These are phyloP conservation scores for Stachybotrys chlorohalonatus DNA, from an alignment of 2,329 filamentous ascomycete genomes.

Conservation along the genomic window DNA sequence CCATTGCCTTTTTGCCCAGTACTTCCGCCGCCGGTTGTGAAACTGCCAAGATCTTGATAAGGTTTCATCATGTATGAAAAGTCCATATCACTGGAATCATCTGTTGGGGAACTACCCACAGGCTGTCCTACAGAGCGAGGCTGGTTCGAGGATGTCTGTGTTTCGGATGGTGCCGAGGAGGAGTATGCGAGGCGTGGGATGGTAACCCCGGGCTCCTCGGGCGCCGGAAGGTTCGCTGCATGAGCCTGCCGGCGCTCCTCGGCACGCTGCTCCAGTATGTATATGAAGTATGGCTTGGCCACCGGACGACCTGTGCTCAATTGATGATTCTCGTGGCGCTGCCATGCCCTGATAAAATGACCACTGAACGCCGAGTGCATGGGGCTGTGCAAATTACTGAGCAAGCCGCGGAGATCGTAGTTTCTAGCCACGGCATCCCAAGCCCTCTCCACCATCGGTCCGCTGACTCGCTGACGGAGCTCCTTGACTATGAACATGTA, in stretches of 20 bases:
- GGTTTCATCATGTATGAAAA: constrained; percentile 34
- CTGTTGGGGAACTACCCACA: constrained; percentile 9
- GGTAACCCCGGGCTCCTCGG: constrained; percentile 13
- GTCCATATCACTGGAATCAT: constrained; percentile 32
- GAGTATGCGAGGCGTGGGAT: constrained; percentile 9
- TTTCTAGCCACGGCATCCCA: constrained; percentile 49
- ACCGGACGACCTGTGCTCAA: constrained; percentile 32
- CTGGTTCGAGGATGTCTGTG: constrained; percentile 5
- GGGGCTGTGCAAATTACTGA: constrained; percentile 41
- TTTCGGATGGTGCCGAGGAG: neutral
- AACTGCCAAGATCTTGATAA: neutral
- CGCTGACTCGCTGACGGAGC: constrained; percentile 40
- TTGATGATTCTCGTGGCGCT: constrained; percentile 41
- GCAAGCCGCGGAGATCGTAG: constrained; percentile 41
- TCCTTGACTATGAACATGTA: constrained; percentile 53
- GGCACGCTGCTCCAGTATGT: constrained; percentile 34
- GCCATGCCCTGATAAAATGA: constrained; percentile 55
- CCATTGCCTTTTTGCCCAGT: constrained; percentile 5
- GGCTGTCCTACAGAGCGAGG: constrained; percentile 4
- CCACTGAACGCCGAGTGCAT: constrained; percentile 49
- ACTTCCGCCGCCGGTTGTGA: constrained; percentile 5
- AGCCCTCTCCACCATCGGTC: constrained; percentile 48
- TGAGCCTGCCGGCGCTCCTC: constrained; percentile 23
- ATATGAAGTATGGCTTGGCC: constrained; percentile 37
- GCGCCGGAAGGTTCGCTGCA: constrained; percentile 16